A percentile compares a stretch with the other conserved stretches of the same genome.
These are phyloP conservation scores for Pelagophyceae sp. DNA, from an alignment of 352 stramenopile species.

Conservation along the genomic window DNA sequence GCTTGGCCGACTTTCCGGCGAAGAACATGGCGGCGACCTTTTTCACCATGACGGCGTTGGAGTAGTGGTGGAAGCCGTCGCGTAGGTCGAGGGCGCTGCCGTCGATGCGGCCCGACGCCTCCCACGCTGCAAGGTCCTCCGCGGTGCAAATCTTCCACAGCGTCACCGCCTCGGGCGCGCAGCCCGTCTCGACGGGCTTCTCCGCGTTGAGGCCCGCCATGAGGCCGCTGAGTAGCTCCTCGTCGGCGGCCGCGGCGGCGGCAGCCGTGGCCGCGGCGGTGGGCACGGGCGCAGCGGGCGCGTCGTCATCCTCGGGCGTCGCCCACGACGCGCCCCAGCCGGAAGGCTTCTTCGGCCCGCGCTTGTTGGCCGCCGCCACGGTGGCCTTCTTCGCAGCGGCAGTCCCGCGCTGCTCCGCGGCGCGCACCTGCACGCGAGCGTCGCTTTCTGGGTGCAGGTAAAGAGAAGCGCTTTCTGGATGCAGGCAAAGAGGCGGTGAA, in stretches of 20 bases:
- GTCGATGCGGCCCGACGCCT: not conserved
- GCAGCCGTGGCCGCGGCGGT: too few relatives aligned
- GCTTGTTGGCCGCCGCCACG: not conserved
- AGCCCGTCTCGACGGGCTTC: not conserved
- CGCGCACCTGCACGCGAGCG: too few relatives aligned
- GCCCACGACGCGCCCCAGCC: not conserved
- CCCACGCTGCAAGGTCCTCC: not conserved
- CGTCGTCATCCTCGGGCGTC: not conserved
- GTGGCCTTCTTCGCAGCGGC: not conserved
- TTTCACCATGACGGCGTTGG: not conserved
- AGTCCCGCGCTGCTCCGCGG: not conserved
- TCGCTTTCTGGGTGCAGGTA: too few relatives aligned
- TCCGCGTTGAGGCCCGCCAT: not conserved
- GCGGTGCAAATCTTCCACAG: not conserved
- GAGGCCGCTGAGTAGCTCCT: too few relatives aligned
- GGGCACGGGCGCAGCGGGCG: not conserved
- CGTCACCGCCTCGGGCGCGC: not conserved
- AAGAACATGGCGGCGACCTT: not conserved
- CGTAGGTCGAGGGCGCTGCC: not conserved
- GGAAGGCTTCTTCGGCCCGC: not conserved
- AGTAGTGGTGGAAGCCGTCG: conserved; percentile 6
- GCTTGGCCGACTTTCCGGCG: not conserved
- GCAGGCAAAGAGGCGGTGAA: too few relatives aligned
- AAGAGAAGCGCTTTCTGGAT: too few relatives aligned
- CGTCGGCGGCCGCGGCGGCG: not conserved